Evolutionary conservation across 2,329 filamentous ascomycete genomes (phyloP).

Genomic region (Amphichorda felina): DNA sequence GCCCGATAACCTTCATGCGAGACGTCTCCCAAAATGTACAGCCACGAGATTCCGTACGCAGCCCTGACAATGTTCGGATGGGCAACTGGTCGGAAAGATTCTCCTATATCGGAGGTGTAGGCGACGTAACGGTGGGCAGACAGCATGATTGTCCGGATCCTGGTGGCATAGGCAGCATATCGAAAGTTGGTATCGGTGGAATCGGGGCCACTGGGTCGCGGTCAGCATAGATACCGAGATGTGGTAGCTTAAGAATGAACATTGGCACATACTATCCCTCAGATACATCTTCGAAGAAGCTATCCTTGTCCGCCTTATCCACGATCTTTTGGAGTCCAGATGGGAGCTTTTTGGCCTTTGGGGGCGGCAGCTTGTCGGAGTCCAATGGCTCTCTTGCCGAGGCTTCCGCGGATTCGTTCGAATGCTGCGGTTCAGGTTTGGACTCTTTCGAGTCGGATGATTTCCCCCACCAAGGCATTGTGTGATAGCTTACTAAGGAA

Average conservation of each 20-base stretch:
- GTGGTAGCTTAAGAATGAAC: not conserved
- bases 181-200: slow-evolving; percentile 77
- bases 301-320: slow-evolving; percentile 48
- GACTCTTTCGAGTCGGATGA: slow-evolving; percentile 15
- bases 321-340: slow-evolving; percentile 43
- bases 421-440: slow-evolving; percentile 15
- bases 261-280: slow-evolving; percentile 58
- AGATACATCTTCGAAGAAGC: slow-evolving; percentile 65
- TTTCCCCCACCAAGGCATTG: slow-evolving; percentile 32
- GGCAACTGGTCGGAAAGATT: slow-evolving; percentile 87
- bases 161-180: slow-evolving; percentile 85
- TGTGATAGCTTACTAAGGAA: not conserved
- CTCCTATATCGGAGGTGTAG: slow-evolving; percentile 92
- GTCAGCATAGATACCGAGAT: not conserved
- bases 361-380: slow-evolving; percentile 34
- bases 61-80: slow-evolving; percentile 70
- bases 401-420: slow-evolving; percentile 11
- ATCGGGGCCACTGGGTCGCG: slow-evolving; percentile 35
- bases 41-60: slow-evolving; percentile 87
- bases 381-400: slow-evolving; percentile 23
- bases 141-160: slow-evolving; percentile 75
- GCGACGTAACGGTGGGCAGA: slow-evolving; percentile 93
- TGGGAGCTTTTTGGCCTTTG: slow-evolving; percentile 38
- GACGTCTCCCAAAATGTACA: slow-evolving; percentile 85
- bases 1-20: slow-evolving; percentile 90